phyloP scores from a whole-genome alignment of 164 flowering plant genomes.

The Pachysandra terminalis region DNA sequence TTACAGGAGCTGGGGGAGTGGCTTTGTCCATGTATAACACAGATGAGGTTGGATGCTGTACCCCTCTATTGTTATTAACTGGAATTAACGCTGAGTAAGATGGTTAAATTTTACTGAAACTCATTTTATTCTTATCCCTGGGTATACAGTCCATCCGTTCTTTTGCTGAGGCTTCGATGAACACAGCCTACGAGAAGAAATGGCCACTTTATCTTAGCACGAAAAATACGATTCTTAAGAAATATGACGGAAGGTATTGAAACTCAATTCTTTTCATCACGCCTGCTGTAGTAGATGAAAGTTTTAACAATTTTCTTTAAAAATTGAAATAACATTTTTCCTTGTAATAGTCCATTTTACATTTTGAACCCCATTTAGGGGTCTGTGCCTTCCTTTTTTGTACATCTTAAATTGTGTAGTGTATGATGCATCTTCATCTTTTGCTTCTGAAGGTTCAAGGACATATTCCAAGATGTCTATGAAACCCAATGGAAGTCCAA shows the following conservation, averaged over 20 bases:
- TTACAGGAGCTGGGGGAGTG: slow-evolving; percentile 91
- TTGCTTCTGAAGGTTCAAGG: slow-evolving; percentile 60
- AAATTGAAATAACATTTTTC: neutral
- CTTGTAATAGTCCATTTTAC: neutral
- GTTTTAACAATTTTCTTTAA: neutral
- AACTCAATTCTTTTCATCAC: neutral
- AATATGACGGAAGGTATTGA: slow-evolving; percentile 93
- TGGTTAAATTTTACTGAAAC: slow-evolving; percentile 6
- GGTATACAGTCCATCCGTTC: slow-evolving; percentile 68
- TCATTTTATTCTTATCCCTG: slow-evolving; percentile 7
- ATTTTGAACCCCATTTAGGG: neutral
- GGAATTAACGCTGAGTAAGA: neutral
- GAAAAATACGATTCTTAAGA: slow-evolving; percentile 95
- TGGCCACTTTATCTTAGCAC: slow-evolving; percentile 99
- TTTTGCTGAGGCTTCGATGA: slow-evolving; percentile 97
- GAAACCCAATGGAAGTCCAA: slow-evolving; percentile 75
- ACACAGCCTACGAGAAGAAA: slow-evolving; percentile 73
- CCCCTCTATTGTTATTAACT: neutral
- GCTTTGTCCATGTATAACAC: slow-evolving; percentile 94
- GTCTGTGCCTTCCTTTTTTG: neutral
- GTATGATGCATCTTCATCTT: neutral
- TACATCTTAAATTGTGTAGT: neutral
- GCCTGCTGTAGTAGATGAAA: neutral
- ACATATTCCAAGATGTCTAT: slow-evolving; percentile 80
- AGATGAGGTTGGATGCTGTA: slow-evolving; percentile 69